A percentile compares a stretch with the other conserved stretches of the same genome.
Evolutionary conservation across 495 filamentous ascomycete species (phyloP).

Genomic region (Tuber microsphaerosporum): DNA sequence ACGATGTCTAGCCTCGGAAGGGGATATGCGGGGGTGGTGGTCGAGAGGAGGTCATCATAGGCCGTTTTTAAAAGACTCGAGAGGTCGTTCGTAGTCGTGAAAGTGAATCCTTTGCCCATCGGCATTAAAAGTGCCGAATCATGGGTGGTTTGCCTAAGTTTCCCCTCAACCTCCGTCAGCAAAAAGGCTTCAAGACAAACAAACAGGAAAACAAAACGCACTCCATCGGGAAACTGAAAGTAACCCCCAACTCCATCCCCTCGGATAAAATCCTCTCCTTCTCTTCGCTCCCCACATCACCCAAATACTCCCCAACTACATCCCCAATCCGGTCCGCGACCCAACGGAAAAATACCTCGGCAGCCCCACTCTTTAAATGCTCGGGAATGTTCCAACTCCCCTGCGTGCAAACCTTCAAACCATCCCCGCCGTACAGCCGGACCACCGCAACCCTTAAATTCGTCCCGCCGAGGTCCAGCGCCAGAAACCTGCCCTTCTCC

Average conservation of each 20-base stretch:
- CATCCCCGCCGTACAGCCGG: conserved; percentile 53
- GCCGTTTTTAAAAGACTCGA: conserved; percentile 60
- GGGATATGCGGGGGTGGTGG: conserved; percentile 20
- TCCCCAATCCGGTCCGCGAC: conserved; percentile 69
- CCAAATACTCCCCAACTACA: conserved; percentile 55
- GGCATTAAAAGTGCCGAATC: conserved; percentile 71
- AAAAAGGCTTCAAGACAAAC: conserved; percentile 2
- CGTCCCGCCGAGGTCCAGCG: conserved; percentile 63
- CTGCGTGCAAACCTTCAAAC: conserved; percentile 23
- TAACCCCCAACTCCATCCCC: conserved; percentile 68
- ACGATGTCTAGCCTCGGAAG: conserved; percentile 63
- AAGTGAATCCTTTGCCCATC: conserved; percentile 83
- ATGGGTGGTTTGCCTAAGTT: conserved; percentile 61
- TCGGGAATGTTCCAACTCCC: conserved; percentile 66
- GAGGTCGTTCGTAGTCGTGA: conserved; percentile 64
- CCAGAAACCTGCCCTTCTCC: conserved; percentile 55
- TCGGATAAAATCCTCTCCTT: conserved; percentile 47
- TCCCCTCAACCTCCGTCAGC: conserved; percentile 28
- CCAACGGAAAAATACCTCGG: conserved; percentile 70
- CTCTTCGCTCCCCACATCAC: conserved; percentile 41
- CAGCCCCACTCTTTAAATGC: conserved; percentile 67
- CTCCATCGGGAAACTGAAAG: conserved; percentile 83
- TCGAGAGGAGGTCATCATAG: conserved; percentile 52
- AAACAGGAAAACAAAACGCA: conserved; percentile 43
- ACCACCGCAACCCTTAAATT: conserved; percentile 75